Conservation (phyloP, 192 early-diverging fungal species). For the Linderina pennispora region DNA sequence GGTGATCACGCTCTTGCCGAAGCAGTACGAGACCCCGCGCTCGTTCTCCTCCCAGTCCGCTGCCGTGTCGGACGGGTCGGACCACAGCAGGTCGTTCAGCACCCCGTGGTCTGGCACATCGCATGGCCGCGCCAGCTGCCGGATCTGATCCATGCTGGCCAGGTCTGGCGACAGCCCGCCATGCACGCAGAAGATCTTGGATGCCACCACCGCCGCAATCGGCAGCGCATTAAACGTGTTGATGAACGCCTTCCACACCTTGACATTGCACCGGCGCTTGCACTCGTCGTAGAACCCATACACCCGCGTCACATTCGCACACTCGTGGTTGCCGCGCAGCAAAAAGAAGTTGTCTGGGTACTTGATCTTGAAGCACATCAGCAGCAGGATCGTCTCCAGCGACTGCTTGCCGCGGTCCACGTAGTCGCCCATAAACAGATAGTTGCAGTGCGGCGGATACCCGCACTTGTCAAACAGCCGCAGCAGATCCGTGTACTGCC, state of each 20-base stretch:
- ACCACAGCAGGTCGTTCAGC: conserved; percentile 90
- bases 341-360: conserved; percentile 96
- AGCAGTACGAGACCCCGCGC: conserved; percentile 93
- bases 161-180: conserved; percentile 82
- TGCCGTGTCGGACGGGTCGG: conserved; percentile 78
- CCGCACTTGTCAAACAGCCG: conserved; percentile 92
- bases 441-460: conserved; percentile 87
- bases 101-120: conserved; percentile 92
- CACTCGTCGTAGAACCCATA: conserved; percentile 99
- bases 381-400: conserved; percentile 87
- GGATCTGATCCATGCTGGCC: conserved; percentile 82
- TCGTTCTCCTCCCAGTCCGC: conserved; percentile 89
- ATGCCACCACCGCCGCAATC: conserved; percentile 84
- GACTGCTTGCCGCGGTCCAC: conserved; percentile 96
- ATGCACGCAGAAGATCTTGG: conserved; percentile 94
- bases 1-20: conserved; percentile 76
- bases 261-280: conserved; percentile 78
- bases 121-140: conserved; percentile 67
- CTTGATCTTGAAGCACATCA: conserved; percentile 96
- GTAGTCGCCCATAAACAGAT: conserved; percentile 93
- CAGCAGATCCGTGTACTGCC: conserved; percentile 89
- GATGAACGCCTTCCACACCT: conserved; percentile 89
- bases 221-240: conserved; percentile 94
- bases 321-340: conserved; percentile 96
- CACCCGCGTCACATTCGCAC: conserved; percentile 86